Percentiles rank a stretch among this genome's conserved stretches.
Conservation (phyloP, 805 yeast genomes). For the Candida quercuum region DNA sequence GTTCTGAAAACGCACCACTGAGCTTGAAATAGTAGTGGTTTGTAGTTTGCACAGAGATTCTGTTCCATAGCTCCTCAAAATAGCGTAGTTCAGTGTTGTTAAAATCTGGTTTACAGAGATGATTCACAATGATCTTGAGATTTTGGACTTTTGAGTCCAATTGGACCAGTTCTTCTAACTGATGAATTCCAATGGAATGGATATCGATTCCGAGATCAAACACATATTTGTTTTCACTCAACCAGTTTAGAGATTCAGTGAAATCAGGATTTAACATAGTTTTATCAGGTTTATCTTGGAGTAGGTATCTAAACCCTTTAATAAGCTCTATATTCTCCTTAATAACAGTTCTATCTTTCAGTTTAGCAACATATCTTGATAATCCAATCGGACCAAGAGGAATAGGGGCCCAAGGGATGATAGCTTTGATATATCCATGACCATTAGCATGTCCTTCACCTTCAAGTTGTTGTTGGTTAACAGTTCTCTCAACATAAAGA, state of each 20-base stretch:
- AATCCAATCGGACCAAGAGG: conserved; percentile 26
- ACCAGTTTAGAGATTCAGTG: conserved; percentile 30
- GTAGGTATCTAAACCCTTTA: conserved; percentile 37
- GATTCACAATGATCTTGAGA: conserved; percentile 34
- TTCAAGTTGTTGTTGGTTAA: conserved; percentile 1
- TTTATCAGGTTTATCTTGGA: conserved; percentile 37
- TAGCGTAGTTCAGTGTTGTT: conserved; percentile 2
- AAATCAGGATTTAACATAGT: conserved; percentile 27
- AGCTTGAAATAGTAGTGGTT: conserved; percentile 30
- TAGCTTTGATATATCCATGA: conserved; percentile 18
- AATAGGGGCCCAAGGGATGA: conserved; percentile 44
- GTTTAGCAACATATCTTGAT: conserved; percentile 7
- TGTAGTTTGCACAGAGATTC: conserved; percentile 10
- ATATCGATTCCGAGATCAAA: conserved; percentile 42
- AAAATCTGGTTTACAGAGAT: conserved; percentile 37
- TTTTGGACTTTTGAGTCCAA: conserved; percentile 25
- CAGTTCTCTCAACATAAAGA: conserved; percentile 6
- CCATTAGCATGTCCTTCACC: conserved; percentile 6
- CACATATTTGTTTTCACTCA: conserved; percentile 24
- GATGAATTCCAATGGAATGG: conserved; percentile 33
- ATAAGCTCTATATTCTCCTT: conserved; percentile 13
- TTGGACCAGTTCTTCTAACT: conserved; percentile 31
- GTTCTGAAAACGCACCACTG: conserved; percentile 37
- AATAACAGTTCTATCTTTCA: conserved; percentile 16
- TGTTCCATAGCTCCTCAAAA: conserved; percentile 23